phyloP scores from a whole-genome alignment of 176 grass and related monocot species.

The Triticum monococcum region DNA sequence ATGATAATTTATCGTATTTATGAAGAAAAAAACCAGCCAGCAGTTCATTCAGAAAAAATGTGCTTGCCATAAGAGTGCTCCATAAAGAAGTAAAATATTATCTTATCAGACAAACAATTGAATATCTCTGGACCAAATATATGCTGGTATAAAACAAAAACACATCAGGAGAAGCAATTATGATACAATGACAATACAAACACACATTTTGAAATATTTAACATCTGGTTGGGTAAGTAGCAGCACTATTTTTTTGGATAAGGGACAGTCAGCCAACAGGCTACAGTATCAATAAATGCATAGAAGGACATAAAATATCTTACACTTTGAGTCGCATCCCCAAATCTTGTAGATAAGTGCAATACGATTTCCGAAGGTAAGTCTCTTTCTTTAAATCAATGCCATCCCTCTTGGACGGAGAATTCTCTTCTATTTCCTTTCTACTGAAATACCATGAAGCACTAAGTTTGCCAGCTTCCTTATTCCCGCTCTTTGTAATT shows the following conservation, averaged over 20 bases:
- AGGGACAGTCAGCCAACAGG: not conserved
- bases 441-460: slow-evolving; percentile 89
- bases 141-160: not conserved
- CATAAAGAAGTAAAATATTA: slow-evolving; percentile 5
- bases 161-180: not conserved
- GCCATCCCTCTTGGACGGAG: slow-evolving; percentile 77
- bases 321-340: slow-evolving; percentile 98
- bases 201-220: not conserved
- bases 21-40: not conserved
- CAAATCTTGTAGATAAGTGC: slow-evolving; percentile 87
- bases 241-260: not conserved
- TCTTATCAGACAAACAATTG: not conserved
- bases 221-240: not conserved
- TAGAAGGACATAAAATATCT: slow-evolving; percentile 40
- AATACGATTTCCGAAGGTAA: slow-evolving; percentile 77
- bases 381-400: slow-evolving; percentile 92
- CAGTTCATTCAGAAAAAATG: not conserved
- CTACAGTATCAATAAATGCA: slow-evolving; percentile 6
- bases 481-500: slow-evolving; percentile 24
- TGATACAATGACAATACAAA: not conserved
- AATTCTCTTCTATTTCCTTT: slow-evolving; percentile 92
- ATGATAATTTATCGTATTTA: not conserved
- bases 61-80: not conserved
- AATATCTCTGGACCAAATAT: not conserved
- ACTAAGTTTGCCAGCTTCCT: slow-evolving; percentile 54